These are phyloP conservation scores for Aaosphaeria arxii DNA, from an alignment of 2,329 filamentous ascomycete genomes.

Conservation along the genomic window DNA sequence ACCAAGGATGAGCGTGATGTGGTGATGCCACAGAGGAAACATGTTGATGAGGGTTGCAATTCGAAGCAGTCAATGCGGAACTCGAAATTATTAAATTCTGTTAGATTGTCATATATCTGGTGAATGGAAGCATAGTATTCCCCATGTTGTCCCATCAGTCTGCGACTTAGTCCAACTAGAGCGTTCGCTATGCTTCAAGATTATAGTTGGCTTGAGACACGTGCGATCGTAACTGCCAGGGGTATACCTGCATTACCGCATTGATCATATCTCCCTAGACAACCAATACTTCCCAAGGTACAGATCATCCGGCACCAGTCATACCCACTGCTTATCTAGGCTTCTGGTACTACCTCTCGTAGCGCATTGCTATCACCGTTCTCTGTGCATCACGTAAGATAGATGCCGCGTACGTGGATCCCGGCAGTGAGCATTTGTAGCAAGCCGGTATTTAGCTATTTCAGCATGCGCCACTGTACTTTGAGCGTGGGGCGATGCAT, in stretches of 20 bases:
- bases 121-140: constrained; percentile 3
- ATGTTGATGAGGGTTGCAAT: constrained; percentile 3
- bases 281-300: constrained; percentile 10
- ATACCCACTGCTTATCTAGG: too few relatives aligned
- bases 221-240: constrained; percentile 13
- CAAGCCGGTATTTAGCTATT: too few relatives aligned
- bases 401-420: too few relatives aligned
- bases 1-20: constrained; percentile 3
- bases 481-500: too few relatives aligned
- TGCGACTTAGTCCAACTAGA: constrained; percentile 5
- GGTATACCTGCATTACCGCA: constrained; percentile 15
- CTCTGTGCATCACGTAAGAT: too few relatives aligned
- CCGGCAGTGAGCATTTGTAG: too few relatives aligned
- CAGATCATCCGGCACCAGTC: too few relatives aligned
- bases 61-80: background rate
- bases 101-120: background rate
- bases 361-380: too few relatives aligned
- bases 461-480: too few relatives aligned
- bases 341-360: too few relatives aligned
- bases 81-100: background rate
- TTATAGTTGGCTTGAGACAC: constrained; percentile 10
- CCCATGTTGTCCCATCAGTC: constrained; percentile 2
- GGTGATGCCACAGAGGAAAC: constrained; percentile 7
- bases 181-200: constrained; percentile 1
- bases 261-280: constrained; percentile 12